phyloP scores from a whole-genome alignment of 2,329 filamentous ascomycete species.

The Aspergillus sergii region DNA sequence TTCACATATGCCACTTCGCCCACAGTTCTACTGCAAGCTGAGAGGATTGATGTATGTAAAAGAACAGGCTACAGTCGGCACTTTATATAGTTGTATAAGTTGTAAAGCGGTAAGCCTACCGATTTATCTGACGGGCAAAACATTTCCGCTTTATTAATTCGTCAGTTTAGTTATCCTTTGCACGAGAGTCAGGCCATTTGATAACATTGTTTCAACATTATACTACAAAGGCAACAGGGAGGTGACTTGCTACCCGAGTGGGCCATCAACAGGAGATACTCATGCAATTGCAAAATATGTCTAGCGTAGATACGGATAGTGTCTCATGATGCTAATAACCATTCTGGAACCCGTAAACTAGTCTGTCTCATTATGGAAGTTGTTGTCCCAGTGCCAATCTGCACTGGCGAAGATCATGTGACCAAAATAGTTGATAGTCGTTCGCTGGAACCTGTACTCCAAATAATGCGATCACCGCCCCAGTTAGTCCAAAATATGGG shows the following conservation, averaged over 20 bases:
- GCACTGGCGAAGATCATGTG: neutral
- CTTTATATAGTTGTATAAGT: neutral
- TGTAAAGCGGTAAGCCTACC: neutral
- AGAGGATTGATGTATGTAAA: neutral
- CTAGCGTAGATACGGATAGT: neutral
- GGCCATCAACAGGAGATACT: neutral
- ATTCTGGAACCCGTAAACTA: neutral
- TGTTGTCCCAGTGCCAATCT: neutral
- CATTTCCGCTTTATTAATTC: neutral
- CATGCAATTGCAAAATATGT: neutral
- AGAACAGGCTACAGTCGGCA: neutral
- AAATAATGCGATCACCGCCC: neutral
- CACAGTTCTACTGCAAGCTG: neutral
- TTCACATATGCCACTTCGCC: neutral
- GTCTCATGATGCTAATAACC: neutral
- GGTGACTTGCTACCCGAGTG: neutral
- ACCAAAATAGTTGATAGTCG: neutral
- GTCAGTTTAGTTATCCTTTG: neutral
- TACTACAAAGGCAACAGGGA: neutral
- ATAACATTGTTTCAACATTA: neutral
- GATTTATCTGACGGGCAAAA: neutral
- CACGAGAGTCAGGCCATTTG: neutral
- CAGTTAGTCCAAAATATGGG: neutral
- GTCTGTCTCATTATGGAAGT: neutral
- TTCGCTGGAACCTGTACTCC: constrained; percentile 1